Evolutionary conservation across 257 asterid species (phyloP).

Genomic region (Nicotiana benthamiana): DNA sequence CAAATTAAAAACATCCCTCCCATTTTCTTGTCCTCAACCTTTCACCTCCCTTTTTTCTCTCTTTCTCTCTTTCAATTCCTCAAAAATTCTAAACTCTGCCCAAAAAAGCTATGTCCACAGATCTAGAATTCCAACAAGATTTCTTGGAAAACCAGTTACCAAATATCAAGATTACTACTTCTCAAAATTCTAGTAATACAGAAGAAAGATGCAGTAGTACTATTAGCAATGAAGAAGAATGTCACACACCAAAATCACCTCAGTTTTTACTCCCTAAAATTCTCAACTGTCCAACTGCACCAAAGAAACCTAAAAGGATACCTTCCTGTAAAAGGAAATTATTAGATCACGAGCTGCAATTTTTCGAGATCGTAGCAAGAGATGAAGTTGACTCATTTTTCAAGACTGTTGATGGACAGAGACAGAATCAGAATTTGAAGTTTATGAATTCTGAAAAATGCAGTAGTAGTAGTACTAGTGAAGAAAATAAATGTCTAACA

Average conservation of each 20-base stretch:
- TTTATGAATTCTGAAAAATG: no score
- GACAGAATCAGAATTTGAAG: no score
- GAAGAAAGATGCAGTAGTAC: neutral
- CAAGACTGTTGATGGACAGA: neutral
- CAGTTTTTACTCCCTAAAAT: constrained; percentile 32
- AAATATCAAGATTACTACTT: constrained; percentile 1
- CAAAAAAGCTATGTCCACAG: constrained; percentile 29
- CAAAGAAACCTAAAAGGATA: constrained; percentile 36
- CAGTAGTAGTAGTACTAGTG: no score
- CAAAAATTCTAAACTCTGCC: neutral
- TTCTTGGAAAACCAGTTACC: constrained; percentile 5
- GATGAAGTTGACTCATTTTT: constrained; percentile 45
- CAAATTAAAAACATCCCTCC: neutral
- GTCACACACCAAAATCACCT: constrained; percentile 47
- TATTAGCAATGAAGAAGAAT: constrained; percentile 14
- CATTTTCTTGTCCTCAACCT: constrained; percentile 13
- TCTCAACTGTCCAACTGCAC: constrained; percentile 57
- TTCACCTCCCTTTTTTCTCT: neutral
- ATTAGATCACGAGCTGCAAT: constrained; percentile 14
- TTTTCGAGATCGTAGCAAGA: constrained; percentile 26
- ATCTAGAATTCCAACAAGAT: constrained; percentile 32
- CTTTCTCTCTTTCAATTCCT: neutral
- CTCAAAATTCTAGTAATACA: neutral
- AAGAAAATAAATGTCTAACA: constrained; percentile 8
- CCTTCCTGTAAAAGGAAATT: constrained; percentile 39